Base-by-base conservation (phyloP, 139 green algal species). In the Chlamydomonas schloesseri region DNA sequence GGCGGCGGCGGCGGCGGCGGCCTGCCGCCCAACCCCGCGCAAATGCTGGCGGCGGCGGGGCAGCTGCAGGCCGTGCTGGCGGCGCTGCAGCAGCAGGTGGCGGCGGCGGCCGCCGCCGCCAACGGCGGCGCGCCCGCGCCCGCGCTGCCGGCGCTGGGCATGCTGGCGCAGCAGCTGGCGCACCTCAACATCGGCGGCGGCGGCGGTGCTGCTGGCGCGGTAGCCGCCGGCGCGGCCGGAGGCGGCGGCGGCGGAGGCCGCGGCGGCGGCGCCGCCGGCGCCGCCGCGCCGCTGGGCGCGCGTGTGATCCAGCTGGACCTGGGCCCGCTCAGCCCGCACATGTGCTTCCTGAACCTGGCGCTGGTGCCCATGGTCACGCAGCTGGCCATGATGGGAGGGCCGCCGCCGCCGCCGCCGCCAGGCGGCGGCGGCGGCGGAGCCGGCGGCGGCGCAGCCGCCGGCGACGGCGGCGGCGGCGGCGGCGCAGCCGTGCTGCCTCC, bases 281-380 rank as follows among this genome's bases (percentile, higher is more conserved):
- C 23, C 60, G 60, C 23, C 8, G 60, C 23, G 60, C 60, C 60
- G 60, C 58, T 84, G 9, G 64, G 18, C 3, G 78, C 78, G 31
- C 78, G 78, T 15, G 34, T 28, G 31, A 23, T 84, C 31, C 78
- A 84, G 78, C 78, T 84, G 55, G 46, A 84, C n/a, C 78, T 84
- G 64, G 78, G 42, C n/a, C 78, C 78, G 8, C 78, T 84, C 29
- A 65, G 36, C 29, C 78, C 64, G 47, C 78, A 84, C 65, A 84
- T 84, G 78, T 84, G 78, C 65, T 84, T 75, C 64, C 64, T 84
- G 24, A 84, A 84, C 78, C 46, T 84, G 62, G 78, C 78, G 64
- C 65, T 84, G 64, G 78, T 84, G 64, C 78, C 78, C 58, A 84
- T 84, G 78, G 78, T 84, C 64, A 74, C 78, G n/a, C 78, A 84